These are phyloP conservation scores for Sherardia arvensis DNA, from an alignment of 257 asterid species.

Conservation along the genomic window DNA sequence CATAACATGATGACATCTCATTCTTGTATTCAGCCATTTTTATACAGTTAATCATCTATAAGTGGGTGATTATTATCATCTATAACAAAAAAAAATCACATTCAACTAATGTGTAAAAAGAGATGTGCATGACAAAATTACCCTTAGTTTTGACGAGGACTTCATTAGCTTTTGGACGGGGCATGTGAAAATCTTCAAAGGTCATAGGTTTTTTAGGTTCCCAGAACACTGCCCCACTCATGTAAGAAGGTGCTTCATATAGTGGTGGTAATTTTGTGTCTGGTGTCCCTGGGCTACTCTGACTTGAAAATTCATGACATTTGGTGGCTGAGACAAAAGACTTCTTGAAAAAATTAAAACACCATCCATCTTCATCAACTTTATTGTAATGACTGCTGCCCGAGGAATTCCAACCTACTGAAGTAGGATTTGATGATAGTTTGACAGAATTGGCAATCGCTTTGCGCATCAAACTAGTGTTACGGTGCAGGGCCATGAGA, in stretches of 20 bases:
- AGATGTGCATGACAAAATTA: conserved; percentile 9
- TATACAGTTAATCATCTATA: neutral
- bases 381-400: conserved; percentile 1
- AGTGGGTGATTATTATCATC: neutral
- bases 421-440: conserved; percentile 8
- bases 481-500: conserved; percentile 45
- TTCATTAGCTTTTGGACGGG: conserved; percentile 88
- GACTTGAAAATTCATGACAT: conserved; percentile 1
- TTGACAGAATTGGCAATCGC: conserved; percentile 15
- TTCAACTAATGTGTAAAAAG: too few relatives aligned
- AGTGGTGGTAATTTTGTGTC: conserved; percentile 50
- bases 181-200: conserved; percentile 83
- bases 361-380: conserved; percentile 11
- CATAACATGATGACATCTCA: neutral
- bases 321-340: conserved; percentile 5
- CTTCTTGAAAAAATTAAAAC: conserved; percentile 5
- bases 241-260: conserved; percentile 56
- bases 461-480: conserved; percentile 37
- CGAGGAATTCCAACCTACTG: conserved; percentile 1
- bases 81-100: too few relatives aligned
- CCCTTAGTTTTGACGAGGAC: conserved; percentile 91
- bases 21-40: neutral
- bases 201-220: conserved; percentile 68
- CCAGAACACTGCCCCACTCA: conserved; percentile 95
- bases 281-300: conserved; percentile 18